Conservation (phyloP, 371 early-diverging fungal genomes). For the Rhizopus microsporus region DNA sequence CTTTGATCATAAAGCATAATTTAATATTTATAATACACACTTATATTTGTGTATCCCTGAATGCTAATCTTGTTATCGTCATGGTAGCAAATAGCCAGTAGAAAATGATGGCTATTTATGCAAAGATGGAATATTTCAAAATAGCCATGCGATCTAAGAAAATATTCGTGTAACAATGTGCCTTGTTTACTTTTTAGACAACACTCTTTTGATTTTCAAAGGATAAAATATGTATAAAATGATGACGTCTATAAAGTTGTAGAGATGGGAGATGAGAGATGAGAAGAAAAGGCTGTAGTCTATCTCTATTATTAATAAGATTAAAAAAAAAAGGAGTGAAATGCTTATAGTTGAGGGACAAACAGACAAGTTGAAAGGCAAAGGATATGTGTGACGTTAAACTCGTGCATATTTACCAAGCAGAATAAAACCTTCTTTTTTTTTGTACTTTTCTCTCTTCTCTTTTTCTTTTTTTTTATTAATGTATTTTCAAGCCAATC, state of each 20-base stretch:
- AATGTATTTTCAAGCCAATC: not conserved
- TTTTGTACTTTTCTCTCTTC: conserved; percentile 6
- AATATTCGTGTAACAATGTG: conserved; percentile 21
- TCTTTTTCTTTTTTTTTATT: conserved; percentile 2
- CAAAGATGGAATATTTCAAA: not conserved
- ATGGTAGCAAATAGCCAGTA: too few species aligned
- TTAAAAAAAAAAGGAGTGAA: conserved; percentile 5
- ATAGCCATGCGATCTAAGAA: conserved; percentile 2
- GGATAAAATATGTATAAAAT: too few species aligned
- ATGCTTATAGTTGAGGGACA: not conserved
- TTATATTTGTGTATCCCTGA: too few species aligned
- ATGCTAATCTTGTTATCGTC: too few species aligned
- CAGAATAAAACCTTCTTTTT: not conserved
- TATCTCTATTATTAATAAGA: too few species aligned
- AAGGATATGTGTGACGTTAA: conserved; percentile 13
- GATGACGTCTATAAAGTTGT: too few species aligned
- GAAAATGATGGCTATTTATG: too few species aligned
- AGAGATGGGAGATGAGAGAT: not conserved
- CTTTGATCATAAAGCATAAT: too few species aligned
- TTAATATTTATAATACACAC: too few species aligned
- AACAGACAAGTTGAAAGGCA: too few species aligned
- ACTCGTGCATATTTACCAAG: conserved; percentile 19
- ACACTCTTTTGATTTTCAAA: too few species aligned
- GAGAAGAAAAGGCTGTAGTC: not conserved
- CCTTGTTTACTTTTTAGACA: conserved; percentile 12